Base-by-base conservation (phyloP, 441 rosid species). In the Metrosideros polymorpha region DNA sequence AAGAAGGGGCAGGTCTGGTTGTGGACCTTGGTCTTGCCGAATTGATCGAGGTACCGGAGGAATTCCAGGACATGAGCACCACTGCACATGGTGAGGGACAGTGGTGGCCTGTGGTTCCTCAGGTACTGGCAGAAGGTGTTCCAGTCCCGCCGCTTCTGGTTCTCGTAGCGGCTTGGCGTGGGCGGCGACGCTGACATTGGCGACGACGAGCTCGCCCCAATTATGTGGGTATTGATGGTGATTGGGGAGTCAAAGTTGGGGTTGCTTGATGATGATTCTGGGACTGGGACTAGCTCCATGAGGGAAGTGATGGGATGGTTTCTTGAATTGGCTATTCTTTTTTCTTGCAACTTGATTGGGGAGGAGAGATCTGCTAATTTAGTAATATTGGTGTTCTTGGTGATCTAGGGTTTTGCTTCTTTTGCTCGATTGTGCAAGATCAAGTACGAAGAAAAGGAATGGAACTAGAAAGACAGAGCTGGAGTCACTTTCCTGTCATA, bases 141-240 rank as follows among this genome's bases (percentile, higher is more conserved):
- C 98, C 98, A 96, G 91, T 96, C 98, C 56, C 98, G 88, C 32
- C 98, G 87, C 90, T 96, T 96, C 83, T 96, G 98, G 89, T 94
- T 95, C 92, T 95, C 98, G 50, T 96, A 96, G 61, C 98, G 94
- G 91, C 96, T 94, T 7, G 94, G 93, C 3, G 96, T 88, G 18
- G 90, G 61, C 27, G 93, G 82, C 42, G 91, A 89, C 51, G 90
- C 86, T 14, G 88, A 55, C 22, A 85, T 45, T 22, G 83, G 82
- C 1, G 86, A 56, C 42, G 42, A 75, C 35, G 76, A 42, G 59
- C 92, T 86, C 39, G 91, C 56, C 29, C 87, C 87, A 12, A 59
- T 45, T 84, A 66, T 22, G 49, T 71, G 79, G 47, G 79, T 71
- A 12, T 39, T 71, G 79, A 71, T 71, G 79, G 79, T 71, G 79